A percentile compares a stretch with the other conserved stretches of the same genome.
phyloP scores from a whole-genome alignment of 768 basidiomycete genomes.

The Myochromella boudieri region DNA sequence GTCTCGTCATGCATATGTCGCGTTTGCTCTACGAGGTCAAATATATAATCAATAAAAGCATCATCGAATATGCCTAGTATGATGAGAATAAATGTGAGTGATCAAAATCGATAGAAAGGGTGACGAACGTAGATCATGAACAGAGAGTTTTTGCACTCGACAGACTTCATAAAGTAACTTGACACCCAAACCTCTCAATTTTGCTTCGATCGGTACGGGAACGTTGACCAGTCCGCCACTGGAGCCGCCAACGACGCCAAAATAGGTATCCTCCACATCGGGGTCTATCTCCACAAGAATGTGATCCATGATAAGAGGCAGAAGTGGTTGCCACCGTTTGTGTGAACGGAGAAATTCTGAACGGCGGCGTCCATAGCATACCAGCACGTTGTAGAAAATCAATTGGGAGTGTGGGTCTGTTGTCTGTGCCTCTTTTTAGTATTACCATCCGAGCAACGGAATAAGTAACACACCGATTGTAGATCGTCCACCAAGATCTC shows the following conservation, averaged over 20 bases:
- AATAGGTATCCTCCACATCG: constrained; percentile 63
- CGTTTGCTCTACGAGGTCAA: constrained; percentile 93
- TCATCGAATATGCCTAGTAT: constrained; percentile 77
- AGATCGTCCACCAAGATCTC: constrained; percentile 74
- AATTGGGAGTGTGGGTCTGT: constrained; percentile 85
- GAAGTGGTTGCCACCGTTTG: constrained; percentile 79
- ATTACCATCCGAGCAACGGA: constrained; percentile 10
- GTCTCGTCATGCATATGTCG: constrained; percentile 85
- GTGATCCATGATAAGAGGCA: constrained; percentile 85
- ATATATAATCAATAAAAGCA: constrained; percentile 82
- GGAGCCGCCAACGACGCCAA: constrained; percentile 40
- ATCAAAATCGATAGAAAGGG: neutral
- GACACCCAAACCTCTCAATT: constrained; percentile 70
- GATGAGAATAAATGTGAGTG: constrained; percentile 1
- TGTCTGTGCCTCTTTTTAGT: constrained; percentile 41
- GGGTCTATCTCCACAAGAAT: constrained; percentile 79
- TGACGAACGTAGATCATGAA: constrained; percentile 74
- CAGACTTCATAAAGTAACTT: constrained; percentile 90
- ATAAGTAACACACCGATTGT: constrained; percentile 49
- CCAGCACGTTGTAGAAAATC: constrained; percentile 76
- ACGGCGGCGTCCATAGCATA: constrained; percentile 71
- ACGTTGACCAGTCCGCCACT: constrained; percentile 36
- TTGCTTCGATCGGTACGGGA: constrained; percentile 79
- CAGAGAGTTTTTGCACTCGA: constrained; percentile 80
- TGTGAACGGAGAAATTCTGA: constrained; percentile 72